These are phyloP conservation scores for Sphaerosporella brunnea DNA, from an alignment of 495 filamentous ascomycete genomes.

Conservation along the genomic window DNA sequence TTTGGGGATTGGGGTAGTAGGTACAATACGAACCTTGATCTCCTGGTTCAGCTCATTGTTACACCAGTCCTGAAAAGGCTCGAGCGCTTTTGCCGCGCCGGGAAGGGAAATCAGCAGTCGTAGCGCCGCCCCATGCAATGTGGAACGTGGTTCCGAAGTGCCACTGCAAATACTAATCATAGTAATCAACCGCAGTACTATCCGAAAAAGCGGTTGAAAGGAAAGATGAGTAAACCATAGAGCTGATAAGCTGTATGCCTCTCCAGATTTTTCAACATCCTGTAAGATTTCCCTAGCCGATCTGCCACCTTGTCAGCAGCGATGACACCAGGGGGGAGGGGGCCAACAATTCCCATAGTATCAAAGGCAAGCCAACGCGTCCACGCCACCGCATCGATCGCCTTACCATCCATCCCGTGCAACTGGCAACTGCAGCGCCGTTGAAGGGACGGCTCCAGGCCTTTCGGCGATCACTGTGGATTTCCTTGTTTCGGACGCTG, in stretches of 20 bases:
- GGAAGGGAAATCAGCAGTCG: too few relatives aligned
- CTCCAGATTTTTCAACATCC: slow-evolving; percentile 45
- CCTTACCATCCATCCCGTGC: slow-evolving; percentile 3
- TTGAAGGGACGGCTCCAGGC: not conserved
- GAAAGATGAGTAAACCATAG: too few relatives aligned
- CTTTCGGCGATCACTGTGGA: not conserved
- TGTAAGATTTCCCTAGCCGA: slow-evolving; percentile 60
- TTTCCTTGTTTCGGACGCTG: not conserved
- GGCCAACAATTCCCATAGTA: slow-evolving; percentile 49
- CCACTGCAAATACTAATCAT: not conserved
- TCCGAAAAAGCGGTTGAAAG: too few relatives aligned
- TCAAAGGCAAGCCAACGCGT: slow-evolving; percentile 53
- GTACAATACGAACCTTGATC: slow-evolving; percentile 11
- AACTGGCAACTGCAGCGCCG: not conserved
- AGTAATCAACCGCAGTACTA: not conserved
- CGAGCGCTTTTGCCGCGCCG: slow-evolving; percentile 7
- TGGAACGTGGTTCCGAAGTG: too few relatives aligned
- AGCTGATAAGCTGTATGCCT: too few relatives aligned
- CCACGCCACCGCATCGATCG: slow-evolving; percentile 41
- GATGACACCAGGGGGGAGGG: too few relatives aligned
- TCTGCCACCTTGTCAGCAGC: too few relatives aligned
- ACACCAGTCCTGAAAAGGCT: slow-evolving; percentile 11
- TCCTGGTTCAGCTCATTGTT: slow-evolving; percentile 4
- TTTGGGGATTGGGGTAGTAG: too few relatives aligned
- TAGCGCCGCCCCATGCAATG: too few relatives aligned